phyloP scores from a whole-genome alignment of 169 alveolate species.

The Plasmodium gaboni region DNA sequence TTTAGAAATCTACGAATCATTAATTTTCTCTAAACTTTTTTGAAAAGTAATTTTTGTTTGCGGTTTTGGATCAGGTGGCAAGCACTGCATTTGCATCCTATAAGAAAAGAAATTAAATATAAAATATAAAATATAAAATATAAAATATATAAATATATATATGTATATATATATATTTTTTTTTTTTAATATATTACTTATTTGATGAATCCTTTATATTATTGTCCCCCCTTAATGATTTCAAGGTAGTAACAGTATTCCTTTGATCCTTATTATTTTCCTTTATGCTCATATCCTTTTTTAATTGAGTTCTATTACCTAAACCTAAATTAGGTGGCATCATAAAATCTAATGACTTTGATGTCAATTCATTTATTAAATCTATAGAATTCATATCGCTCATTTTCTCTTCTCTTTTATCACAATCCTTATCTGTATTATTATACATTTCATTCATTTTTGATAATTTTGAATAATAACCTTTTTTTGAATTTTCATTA shows the following conservation, averaged over 20 bases:
- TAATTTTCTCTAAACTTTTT: constrained; percentile 22
- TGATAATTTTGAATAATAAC: constrained; percentile 20
- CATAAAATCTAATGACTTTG: constrained; percentile 27
- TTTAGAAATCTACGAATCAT: background rate
- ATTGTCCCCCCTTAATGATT: constrained; percentile 26
- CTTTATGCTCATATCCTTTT: constrained; percentile 4
- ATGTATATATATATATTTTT: background rate
- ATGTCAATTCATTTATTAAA: constrained; percentile 4
- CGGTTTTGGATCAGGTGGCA: constrained; percentile 74
- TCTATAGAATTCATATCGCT: background rate
- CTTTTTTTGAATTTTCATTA: constrained; percentile 22
- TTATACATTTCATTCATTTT: background rate
- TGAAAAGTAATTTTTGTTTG: constrained; percentile 63
- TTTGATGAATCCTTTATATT: constrained; percentile 25
- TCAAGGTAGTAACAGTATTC: constrained; percentile 20
- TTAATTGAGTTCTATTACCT: constrained; percentile 16
- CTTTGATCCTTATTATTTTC: constrained; percentile 5
- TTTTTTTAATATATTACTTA: constrained; percentile 14
- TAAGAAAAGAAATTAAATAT: background rate
- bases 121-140: background rate
- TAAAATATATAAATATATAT: background rate
- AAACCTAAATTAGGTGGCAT: constrained; percentile 69
- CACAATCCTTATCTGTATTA: background rate
- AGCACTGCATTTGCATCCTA: constrained; percentile 68
- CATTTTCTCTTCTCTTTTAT: background rate